Evolutionary conservation across 495 filamentous ascomycete genomes (phyloP).

Genomic region (Massariosphaeria phaeospora): DNA sequence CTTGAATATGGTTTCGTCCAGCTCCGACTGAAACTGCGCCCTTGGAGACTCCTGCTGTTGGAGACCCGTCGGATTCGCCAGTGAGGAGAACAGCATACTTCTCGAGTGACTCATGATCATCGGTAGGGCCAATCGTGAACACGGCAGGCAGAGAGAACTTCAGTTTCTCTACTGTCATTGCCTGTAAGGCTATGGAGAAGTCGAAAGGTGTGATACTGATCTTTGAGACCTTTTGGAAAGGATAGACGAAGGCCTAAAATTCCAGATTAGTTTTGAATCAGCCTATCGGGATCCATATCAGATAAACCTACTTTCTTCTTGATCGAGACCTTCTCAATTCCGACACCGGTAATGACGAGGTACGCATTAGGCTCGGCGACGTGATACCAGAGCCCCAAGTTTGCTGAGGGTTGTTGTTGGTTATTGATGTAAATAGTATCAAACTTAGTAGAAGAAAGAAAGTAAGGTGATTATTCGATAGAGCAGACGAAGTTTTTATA

Average conservation of each 20-base stretch:
- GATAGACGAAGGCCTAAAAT: slow-evolving; percentile 30
- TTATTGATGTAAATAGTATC: background rate
- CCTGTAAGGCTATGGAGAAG: slow-evolving; percentile 68
- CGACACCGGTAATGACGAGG: slow-evolving; percentile 76
- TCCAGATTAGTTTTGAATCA: too few relatives aligned
- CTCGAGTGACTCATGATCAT: slow-evolving; percentile 58
- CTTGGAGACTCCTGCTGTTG: slow-evolving; percentile 35
- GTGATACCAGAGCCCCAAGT: slow-evolving; percentile 38
- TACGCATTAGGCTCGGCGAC: slow-evolving; percentile 52
- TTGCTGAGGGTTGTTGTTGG: background rate
- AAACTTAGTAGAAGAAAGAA: background rate
- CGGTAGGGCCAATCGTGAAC: slow-evolving; percentile 75
- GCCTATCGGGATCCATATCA: too few relatives aligned
- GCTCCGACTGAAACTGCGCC: slow-evolving; percentile 34
- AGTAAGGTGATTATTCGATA: background rate
- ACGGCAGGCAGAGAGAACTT: slow-evolving; percentile 75
- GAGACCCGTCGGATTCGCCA: slow-evolving; percentile 46
- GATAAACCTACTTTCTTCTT: slow-evolving; percentile 62
- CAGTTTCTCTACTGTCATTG: slow-evolving; percentile 77
- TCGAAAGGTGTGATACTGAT: slow-evolving; percentile 70
- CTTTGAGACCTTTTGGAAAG: slow-evolving; percentile 42
- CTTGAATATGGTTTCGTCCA: slow-evolving; percentile 63
- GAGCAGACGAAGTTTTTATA: background rate
- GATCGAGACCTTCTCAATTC: slow-evolving; percentile 64
- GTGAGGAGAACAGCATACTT: slow-evolving; percentile 76